Evolutionary conservation across 495 filamentous ascomycete species (phyloP), one percentile per base, ranked within the genome.

Genomic region (Talaromyces trachyspermus): DNA sequence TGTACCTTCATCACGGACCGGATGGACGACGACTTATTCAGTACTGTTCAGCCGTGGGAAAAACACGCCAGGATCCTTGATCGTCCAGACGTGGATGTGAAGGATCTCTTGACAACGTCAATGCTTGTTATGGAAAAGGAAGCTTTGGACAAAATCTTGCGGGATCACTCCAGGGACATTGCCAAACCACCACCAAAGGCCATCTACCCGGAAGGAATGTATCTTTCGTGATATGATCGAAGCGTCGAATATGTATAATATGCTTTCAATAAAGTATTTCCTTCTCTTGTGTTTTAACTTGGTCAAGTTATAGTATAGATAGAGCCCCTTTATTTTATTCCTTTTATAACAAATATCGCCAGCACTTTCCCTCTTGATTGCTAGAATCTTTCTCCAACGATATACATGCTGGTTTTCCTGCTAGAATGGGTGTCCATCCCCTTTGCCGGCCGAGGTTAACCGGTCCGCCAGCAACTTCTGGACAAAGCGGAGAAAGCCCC

Each of bases 31-130:
- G 41, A 72, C 59, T 46, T 78, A 46, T 65, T 66, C 37, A 58
- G 54, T 5, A 57, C 59, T 38, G 61, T 92, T 55, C 70, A 72
- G 24, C 69, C 76, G 25, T 69, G 81, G 41, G 72, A 75, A n/a
- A 68, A 76, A 51, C 74, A 83, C 51, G 88, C 84, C 9, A 77
- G 78, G 48, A 80, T 82, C n/a, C 57, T 86, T 62, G 72, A 76
- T 52, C 69, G 79, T 48, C 64, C 63, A 11, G 86, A 95, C 53
- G 84, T 96, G 32, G 91, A 96, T 75, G 89, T 96, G 32, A 96
- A 95, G 75, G 84, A 95, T 66, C 64, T 96, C 49, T 59, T 98
- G 58, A 86, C 92, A 70, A 78, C 85, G 32, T 85, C 85, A 33
- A 76, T 88, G 49, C 68, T 96, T 54, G 80, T 96, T 43, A 84